Conservation (phyloP, 176 grass and related monocot genomes). For the Chloris gayana region DNA sequence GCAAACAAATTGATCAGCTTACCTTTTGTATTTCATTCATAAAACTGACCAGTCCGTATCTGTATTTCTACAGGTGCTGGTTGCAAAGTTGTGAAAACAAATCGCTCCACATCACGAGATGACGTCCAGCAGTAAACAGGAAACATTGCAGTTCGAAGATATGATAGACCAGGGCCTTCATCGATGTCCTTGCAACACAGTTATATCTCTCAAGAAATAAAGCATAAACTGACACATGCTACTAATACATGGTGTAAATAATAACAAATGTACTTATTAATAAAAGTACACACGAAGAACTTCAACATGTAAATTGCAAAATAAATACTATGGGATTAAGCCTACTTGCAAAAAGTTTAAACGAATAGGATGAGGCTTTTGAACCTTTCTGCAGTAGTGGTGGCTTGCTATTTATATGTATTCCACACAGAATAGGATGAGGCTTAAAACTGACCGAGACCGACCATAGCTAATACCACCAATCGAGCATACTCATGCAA, state of each 20-base stretch:
- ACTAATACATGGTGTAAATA: slow-evolving; percentile 39
- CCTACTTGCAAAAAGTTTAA: too few species aligned
- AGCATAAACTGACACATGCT: background rate
- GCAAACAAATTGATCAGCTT: slow-evolving; percentile 14
- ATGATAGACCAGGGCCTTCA: background rate
- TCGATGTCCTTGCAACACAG: background rate
- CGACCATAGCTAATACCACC: too few species aligned
- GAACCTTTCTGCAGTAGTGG: background rate
- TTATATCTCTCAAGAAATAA: background rate
- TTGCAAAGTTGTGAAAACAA: background rate
- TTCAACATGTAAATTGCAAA: slow-evolving; percentile 35
- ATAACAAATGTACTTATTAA: background rate
- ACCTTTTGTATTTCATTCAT: slow-evolving; percentile 30
- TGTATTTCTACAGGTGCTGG: slow-evolving; percentile 7
- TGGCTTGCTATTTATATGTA: background rate
- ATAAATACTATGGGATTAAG: slow-evolving; percentile 3
- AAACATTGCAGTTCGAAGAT: background rate
- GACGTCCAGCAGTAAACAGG: background rate
- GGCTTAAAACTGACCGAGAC: too few species aligned
- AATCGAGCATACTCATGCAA: too few species aligned
- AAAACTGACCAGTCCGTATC: background rate
- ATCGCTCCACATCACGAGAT: background rate
- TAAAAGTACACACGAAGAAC: background rate
- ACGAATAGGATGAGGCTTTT: background rate
- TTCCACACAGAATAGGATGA: background rate